Evolutionary conservation across 257 asterid species (phyloP).

Genomic region (Solanum commersonii): DNA sequence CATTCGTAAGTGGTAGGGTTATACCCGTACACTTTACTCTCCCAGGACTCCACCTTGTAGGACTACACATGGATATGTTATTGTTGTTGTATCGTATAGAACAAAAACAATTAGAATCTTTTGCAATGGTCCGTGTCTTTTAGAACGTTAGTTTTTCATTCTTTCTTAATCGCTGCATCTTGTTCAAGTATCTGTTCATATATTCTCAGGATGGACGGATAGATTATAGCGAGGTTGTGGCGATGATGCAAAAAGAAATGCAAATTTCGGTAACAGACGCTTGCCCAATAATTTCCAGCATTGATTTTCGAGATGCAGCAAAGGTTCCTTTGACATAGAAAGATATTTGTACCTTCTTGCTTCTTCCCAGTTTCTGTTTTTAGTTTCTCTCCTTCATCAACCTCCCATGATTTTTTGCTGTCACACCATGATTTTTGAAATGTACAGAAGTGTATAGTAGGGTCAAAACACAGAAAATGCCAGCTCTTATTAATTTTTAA

Average conservation of each 20-base stretch:
- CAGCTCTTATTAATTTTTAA: not conserved
- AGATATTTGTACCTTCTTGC: not conserved
- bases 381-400: not conserved
- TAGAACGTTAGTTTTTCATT: not conserved
- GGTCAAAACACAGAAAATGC: not conserved
- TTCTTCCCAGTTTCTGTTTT: not conserved
- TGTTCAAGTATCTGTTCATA: not conserved
- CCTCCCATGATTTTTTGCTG: not conserved
- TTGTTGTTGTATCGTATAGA: not conserved
- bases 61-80: not conserved
- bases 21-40: not conserved
- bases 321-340: constrained; percentile 5
- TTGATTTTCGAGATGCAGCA: constrained; percentile 5
- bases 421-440: not conserved
- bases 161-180: not conserved
- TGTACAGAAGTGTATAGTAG: not conserved
- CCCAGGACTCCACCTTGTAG: not conserved
- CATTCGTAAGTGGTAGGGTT: not conserved
- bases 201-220: constrained; percentile 20
- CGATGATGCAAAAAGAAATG: constrained; percentile 19
- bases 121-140: not conserved
- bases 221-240: constrained; percentile 20
- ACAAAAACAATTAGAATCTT: not conserved
- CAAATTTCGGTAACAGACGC: constrained; percentile 1
- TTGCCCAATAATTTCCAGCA: constrained; percentile 1